A percentile compares a stretch with the other conserved stretches of the same genome.
phyloP scores from a whole-genome alignment of 495 filamentous ascomycete genomes.

The Penicillium roqueforti region DNA sequence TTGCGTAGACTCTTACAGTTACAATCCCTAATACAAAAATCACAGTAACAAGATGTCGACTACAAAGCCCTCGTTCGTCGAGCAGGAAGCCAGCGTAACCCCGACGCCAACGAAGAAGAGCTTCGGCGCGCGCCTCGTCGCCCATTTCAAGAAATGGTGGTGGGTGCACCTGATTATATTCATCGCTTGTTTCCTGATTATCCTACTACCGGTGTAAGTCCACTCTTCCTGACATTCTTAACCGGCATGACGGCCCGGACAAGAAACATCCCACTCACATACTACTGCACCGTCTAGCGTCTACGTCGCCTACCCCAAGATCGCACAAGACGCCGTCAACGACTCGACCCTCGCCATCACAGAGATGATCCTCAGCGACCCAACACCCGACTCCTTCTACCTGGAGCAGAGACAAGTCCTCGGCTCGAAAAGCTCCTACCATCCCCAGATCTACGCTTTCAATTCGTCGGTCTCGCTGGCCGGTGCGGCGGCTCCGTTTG shows the following conservation, averaged over 20 bases:
- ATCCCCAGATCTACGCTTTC: slow-evolving; percentile 55
- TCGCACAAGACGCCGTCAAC: slow-evolving; percentile 65
- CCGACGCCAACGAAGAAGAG: slow-evolving; percentile 23
- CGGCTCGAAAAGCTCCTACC: slow-evolving; percentile 43
- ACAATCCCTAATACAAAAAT: not conserved
- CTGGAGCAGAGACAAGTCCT: slow-evolving; percentile 50
- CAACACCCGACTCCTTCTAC: slow-evolving; percentile 52
- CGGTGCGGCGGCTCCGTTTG: slow-evolving; percentile 50
- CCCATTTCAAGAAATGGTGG: slow-evolving; percentile 61
- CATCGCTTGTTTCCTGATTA: slow-evolving; percentile 53
- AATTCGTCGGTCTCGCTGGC: slow-evolving; percentile 49
- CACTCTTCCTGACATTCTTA: not conserved
- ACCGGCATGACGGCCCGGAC: not conserved
- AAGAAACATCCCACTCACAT: not conserved
- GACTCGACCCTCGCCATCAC: slow-evolving; percentile 58
- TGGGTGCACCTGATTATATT: slow-evolving; percentile 65
- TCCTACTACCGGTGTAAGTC: slow-evolving; percentile 65
- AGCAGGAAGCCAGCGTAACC: slow-evolving; percentile 14
- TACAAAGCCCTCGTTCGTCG: slow-evolving; percentile 25
- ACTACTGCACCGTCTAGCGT: slow-evolving; percentile 41
- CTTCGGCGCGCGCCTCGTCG: slow-evolving; percentile 34
- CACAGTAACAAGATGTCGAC: slow-evolving; percentile 24
- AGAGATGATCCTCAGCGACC: slow-evolving; percentile 54
- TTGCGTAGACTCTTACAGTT: not conserved
- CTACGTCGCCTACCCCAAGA: slow-evolving; percentile 67